A percentile compares a stretch with the other conserved stretches of the same genome.
Conservation (phyloP, 2,329 filamentous ascomycete genomes). For the Penicillium oxalicum region DNA sequence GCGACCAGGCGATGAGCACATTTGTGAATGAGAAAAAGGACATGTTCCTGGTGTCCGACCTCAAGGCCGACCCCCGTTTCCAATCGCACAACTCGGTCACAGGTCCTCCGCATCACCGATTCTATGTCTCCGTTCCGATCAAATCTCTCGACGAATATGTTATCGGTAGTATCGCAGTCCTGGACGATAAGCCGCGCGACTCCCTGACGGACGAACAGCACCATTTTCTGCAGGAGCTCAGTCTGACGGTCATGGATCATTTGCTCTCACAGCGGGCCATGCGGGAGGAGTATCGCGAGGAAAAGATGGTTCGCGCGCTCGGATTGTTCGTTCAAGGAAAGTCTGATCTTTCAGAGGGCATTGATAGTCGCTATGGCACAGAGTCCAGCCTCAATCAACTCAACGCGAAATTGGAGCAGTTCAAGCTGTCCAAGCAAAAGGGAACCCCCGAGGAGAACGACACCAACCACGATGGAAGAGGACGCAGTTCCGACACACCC, state of each 20-base stretch:
- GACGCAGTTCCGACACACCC: background rate
- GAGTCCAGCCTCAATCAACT: constrained; percentile 4
- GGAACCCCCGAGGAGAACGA: background rate
- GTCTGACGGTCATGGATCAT: constrained; percentile 18
- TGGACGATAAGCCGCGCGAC: constrained; percentile 14
- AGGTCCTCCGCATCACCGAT: constrained; percentile 10
- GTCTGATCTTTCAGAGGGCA: constrained; percentile 14
- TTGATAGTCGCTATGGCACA: constrained; percentile 4
- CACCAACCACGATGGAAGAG: background rate
- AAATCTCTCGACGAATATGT: constrained; percentile 13
- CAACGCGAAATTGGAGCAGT: constrained; percentile 8
- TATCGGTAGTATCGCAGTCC: constrained; percentile 14
- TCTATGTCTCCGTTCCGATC: constrained; percentile 16
- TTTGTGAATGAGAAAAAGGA: constrained; percentile 6
- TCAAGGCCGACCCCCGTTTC: constrained; percentile 10
- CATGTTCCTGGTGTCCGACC: constrained; percentile 9
- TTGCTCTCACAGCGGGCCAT: constrained; percentile 16
- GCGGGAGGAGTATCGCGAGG: constrained; percentile 18
- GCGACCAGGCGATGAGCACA: constrained; percentile 10
- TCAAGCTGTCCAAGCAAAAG: constrained; percentile 2
- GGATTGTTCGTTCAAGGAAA: constrained; percentile 19
- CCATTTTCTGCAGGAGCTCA: constrained; percentile 12
- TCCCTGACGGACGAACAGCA: constrained; percentile 6
- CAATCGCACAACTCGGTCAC: constrained; percentile 8
- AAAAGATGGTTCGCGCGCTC: constrained; percentile 18